Conservation (phyloP, 2,329 filamentous ascomycete species). For the Spiromastix sp. region DNA sequence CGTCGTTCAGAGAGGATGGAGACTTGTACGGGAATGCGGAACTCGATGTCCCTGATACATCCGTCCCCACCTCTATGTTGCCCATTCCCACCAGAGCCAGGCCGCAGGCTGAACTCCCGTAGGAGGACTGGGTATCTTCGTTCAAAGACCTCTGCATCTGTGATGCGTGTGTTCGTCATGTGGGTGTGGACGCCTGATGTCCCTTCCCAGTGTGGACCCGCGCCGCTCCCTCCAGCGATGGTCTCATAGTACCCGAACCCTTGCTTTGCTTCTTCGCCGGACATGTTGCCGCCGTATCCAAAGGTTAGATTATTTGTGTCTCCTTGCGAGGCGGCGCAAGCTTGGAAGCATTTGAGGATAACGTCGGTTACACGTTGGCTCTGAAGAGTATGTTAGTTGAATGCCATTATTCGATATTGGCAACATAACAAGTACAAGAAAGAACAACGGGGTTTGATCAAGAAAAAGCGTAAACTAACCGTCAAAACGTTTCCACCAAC, state of each 20-base stretch:
- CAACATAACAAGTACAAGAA: not conserved
- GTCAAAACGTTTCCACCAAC: conserved; percentile 75
- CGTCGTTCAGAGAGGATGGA: conserved; percentile 64
- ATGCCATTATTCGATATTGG: not conserved
- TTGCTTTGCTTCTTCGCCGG: conserved; percentile 42
- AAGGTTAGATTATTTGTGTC: conserved; percentile 73
- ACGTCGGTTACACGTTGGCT: conserved; percentile 68
- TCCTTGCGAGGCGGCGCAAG: conserved; percentile 65
- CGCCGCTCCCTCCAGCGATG: conserved; percentile 67
- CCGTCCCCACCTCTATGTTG: conserved; percentile 65
- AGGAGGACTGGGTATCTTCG: conserved; percentile 65
- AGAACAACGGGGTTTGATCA: not conserved
- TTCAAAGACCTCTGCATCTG: conserved; percentile 71
- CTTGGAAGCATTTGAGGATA: conserved; percentile 63
- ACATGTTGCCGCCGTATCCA: conserved; percentile 58
- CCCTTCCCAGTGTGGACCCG: conserved; percentile 62
- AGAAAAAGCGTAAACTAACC: conserved; percentile 13
- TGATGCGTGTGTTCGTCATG: conserved; percentile 81
- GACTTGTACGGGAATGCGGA: conserved; percentile 65
- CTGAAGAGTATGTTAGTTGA: conserved; percentile 10
- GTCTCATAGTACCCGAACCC: conserved; percentile 79
- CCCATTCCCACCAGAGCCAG: conserved; percentile 54
- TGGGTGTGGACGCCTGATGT: conserved; percentile 69
- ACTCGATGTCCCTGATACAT: conserved; percentile 70
- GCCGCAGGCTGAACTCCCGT: conserved; percentile 56